Conservation (phyloP, 2,329 filamentous ascomycete genomes). For the Pseudogymnoascus sp. region DNA sequence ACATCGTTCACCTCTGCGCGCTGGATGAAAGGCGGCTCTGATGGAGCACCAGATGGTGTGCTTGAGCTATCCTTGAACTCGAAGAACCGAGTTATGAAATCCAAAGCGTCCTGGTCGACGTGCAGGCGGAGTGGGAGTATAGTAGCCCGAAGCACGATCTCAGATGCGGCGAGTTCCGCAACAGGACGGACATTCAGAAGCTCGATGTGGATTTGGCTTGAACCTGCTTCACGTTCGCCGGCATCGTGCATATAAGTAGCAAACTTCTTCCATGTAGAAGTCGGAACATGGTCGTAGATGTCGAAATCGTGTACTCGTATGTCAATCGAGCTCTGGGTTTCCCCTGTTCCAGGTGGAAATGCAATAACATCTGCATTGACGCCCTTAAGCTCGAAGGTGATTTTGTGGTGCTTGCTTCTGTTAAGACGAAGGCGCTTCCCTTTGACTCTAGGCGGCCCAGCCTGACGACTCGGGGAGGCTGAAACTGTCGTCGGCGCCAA, state of each 20-base stretch:
- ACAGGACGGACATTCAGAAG: constrained; percentile 82
- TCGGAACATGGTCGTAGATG: constrained; percentile 87
- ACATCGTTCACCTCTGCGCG: constrained; percentile 80
- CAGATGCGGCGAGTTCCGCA: constrained; percentile 74
- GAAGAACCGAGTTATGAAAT: constrained; percentile 96
- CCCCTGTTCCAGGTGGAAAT: constrained; percentile 66
- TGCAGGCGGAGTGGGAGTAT: constrained; percentile 82
- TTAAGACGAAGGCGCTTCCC: constrained; percentile 62
- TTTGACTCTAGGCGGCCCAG: constrained; percentile 29
- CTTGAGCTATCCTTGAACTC: constrained; percentile 77
- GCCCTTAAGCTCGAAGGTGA: constrained; percentile 85
- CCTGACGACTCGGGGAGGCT: constrained; percentile 45
- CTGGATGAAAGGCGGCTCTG: constrained; percentile 79
- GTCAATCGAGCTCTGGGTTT: constrained; percentile 83
- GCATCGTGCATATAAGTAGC: constrained; percentile 85
- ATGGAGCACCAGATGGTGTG: constrained; percentile 35
- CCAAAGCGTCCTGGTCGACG: constrained; percentile 93
- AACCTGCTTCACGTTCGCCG: constrained; percentile 75
- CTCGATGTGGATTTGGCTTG: constrained; percentile 85
- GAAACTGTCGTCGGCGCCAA: constrained; percentile 68
- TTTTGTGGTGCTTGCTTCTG: constrained; percentile 86
- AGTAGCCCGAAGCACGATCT: constrained; percentile 73
- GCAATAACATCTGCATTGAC: constrained; percentile 74
- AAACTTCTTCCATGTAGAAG: constrained; percentile 98
- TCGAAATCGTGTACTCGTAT: constrained; percentile 75